A percentile compares a stretch with the other conserved stretches of the same genome.
Conservation (phyloP, 75 land plant genomes). For the Larix kaempferi region DNA sequence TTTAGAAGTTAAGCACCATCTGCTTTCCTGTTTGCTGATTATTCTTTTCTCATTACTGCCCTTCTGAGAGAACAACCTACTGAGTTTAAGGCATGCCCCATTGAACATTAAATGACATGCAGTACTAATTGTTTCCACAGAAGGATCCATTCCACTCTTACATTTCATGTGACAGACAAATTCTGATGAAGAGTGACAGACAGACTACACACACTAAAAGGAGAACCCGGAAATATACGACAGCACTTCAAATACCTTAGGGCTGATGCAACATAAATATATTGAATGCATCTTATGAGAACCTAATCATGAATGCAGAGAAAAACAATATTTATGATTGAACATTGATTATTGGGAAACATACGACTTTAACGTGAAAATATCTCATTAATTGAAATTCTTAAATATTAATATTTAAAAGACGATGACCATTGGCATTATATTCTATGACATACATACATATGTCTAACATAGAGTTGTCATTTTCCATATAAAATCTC, state of each 20-base stretch:
- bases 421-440: too few relatives aligned
- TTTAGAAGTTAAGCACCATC: not conserved
- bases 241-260: not conserved
- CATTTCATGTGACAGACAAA: not conserved
- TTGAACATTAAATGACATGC: not conserved
- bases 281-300: not conserved
- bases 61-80: not conserved
- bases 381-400: too few relatives aligned
- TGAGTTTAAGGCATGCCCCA: conserved; percentile 2
- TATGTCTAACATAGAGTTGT: not conserved
- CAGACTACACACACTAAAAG: not conserved
- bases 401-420: too few relatives aligned
- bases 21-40: too few relatives aligned
- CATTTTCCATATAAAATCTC: not conserved
- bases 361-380: too few relatives aligned
- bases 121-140: not conserved
- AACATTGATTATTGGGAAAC: not conserved
- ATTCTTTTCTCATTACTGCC: not conserved
- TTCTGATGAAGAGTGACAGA: not conserved
- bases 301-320: not conserved
- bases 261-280: not conserved
- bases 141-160: not conserved
- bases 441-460: too few relatives aligned
- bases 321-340: not conserved
- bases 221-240: not conserved